Evolutionary conservation across 1,139 yeast genomes (phyloP), one percentile per base, ranked within the genome.

Genomic region (Geotrichum cucujoidarum): DNA sequence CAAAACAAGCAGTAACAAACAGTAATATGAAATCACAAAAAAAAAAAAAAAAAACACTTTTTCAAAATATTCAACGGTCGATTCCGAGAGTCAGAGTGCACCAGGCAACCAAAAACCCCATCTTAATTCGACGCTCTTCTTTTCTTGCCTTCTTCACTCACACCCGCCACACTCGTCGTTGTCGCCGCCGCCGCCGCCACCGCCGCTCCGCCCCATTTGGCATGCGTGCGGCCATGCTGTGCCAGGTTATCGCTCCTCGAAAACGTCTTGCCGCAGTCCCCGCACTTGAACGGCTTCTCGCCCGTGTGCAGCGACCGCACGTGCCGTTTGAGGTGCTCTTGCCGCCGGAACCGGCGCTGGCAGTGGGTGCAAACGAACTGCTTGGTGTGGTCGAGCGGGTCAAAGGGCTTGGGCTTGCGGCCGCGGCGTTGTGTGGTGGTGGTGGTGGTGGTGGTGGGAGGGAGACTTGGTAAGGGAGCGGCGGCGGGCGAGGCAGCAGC

Each of bases 251-350:
- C 95, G 16, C 84, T 76, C 54, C 95, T 73, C 55, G 89, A 81
- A 59, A 84, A 84, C 61, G 80, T 79, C 67, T 83, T 84, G 44
- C 77, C 76, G 61, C 95, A 84, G 29, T 78, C 72, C 14, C 71
- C 68, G 66, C 95, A 84, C 55, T 73, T 79, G 64, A 75, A 84
- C 0, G 95, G 94, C 63, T 83, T 82, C 53, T 82, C 89, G 53
- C 80, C 76, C 18, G 90, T 83, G 50, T 67, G 71, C 55, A 84
- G 72, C n/a, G 88, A 80, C 52, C 92, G 72, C 61, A 81, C 78
- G 61, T 84, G 95, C 52, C 95, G 74, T 62, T 82, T 83, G 57
- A 85, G 68, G 64, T 85, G 95, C 61, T 85, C 95, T 62, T 82
- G 88, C 55, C 94, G 76, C 60, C 81, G 79, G 68, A 85, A 85